Evolutionary conservation across 345 rosid genomes (phyloP).

Genomic region (Cardamine resedifolia): DNA sequence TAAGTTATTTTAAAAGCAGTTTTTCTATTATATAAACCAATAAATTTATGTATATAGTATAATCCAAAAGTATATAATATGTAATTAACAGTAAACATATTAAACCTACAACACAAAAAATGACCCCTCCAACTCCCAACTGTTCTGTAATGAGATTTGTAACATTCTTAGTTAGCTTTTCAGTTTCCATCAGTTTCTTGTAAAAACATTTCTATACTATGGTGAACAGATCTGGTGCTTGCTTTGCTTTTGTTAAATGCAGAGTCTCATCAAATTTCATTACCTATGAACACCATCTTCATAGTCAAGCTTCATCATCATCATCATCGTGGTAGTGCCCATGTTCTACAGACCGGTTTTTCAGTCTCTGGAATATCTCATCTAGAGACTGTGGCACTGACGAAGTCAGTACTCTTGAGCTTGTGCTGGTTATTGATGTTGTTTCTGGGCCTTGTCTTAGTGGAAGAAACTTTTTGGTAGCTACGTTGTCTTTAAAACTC

Average conservation of each 20-base stretch:
- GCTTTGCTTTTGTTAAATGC: conserved; percentile 5
- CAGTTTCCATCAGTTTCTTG: conserved; percentile 19
- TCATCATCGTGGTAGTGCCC: conserved; percentile 43
- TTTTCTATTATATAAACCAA: neutral
- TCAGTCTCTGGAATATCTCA: conserved; percentile 88
- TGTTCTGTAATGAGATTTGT: neutral
- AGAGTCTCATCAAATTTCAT: neutral
- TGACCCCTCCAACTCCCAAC: neutral
- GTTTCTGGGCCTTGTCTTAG: conserved; percentile 58
- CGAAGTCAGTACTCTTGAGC: conserved; percentile 15
- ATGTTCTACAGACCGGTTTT: conserved; percentile 56
- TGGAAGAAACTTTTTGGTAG: conserved; percentile 66
- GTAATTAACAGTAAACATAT: conserved; percentile 8
- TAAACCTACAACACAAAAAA: conserved; percentile 27
- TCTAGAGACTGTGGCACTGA: conserved; percentile 69
- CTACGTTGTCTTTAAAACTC: conserved; percentile 79
- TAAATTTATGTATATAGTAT: conserved; percentile 5
- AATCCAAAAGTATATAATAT: conserved; percentile 12
- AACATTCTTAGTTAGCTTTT: conserved; percentile 27
- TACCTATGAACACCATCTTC: conserved; percentile 14
- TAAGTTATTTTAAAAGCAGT: neutral
- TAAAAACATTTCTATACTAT: neutral
- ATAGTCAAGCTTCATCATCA: conserved; percentile 40
- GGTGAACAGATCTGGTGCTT: conserved; percentile 22
- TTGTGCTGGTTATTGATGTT: conserved; percentile 19